Base-by-base conservation (phyloP, 495 filamentous ascomycete species). In the Talaromyces proteolyticus region DNA sequence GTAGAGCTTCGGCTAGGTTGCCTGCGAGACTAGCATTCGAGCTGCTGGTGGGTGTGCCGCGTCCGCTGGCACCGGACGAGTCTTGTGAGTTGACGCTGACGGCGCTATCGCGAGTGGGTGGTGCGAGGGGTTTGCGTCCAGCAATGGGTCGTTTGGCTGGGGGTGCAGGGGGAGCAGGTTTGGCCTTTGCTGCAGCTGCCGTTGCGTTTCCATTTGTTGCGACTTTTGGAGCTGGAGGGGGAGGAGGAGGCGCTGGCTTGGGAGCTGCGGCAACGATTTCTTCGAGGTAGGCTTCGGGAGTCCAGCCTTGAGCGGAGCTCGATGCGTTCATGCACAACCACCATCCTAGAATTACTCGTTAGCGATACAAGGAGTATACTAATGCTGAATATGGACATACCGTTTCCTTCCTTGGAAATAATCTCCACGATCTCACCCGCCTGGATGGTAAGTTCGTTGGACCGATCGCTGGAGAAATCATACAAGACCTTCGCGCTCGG, bases 241-340 rank as follows among this genome's bases (percentile, higher is more conserved):
- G 78, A 7, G 81, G 77, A 2, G 84, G 77, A 25, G 83, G 73
- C 0, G 76, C 64, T 26, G 78, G 70, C 57, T 67, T 72, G 1
- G 68, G 56, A 40, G 69, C 57, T 14, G 65, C 63, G 55, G 87
- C 80, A 3, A 65, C 56, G 10, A 53, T 53, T 69, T 96, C 90
- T 62, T 95, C 84, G 6, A 98, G 82, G 58, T 97, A 98, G 25
- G 91, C 86, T 19, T 91, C 87, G 0, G 93, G 93, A 0, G 91
- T 82, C 93, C 93, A 98, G 37, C 90, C 94, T 68, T 94, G 86
- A 17, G 77, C 77, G 6, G 69, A 72, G 2, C 73, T 66, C 51
- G 81, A 71, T 43, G 64, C 64, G 57, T 79, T 84, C 68, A 88
- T 91, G 47, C 84, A 92, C 36, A 96, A 75, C 91, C 91, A 96